phyloP scores from a whole-genome alignment of 2,329 filamentous ascomycete species.

The Graphilbum ipis-grandicollis region DNA sequence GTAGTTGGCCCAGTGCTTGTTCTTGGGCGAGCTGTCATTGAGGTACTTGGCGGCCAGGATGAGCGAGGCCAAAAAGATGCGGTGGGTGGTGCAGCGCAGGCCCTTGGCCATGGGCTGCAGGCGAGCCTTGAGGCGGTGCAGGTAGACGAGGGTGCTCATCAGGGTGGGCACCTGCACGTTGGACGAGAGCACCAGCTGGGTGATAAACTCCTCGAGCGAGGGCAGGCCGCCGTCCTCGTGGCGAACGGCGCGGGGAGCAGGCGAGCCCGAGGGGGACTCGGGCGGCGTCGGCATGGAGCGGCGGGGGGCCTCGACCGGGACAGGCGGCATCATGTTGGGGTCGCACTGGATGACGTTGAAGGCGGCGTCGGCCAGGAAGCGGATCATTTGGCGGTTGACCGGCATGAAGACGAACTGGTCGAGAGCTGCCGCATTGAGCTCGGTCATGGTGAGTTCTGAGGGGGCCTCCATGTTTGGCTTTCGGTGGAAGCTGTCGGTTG shows the following conservation, averaged over 20 bases:
- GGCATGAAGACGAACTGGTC: slow-evolving; percentile 67
- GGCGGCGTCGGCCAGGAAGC: slow-evolving; percentile 58
- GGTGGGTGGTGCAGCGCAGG: slow-evolving; percentile 88
- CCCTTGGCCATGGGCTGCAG: slow-evolving; percentile 91
- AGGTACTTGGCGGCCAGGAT: slow-evolving; percentile 90
- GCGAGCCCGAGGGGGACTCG: slow-evolving; percentile 18
- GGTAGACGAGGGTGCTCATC: slow-evolving; percentile 93
- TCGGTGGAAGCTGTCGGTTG: not conserved
- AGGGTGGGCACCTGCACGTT: slow-evolving; percentile 95
- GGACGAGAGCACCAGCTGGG: slow-evolving; percentile 73
- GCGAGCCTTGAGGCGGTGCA: slow-evolving; percentile 64
- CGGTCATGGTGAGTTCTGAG: slow-evolving; percentile 28
- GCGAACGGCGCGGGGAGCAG: slow-evolving; percentile 24
- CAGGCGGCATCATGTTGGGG: slow-evolving; percentile 32
- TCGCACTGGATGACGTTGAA: slow-evolving; percentile 70
- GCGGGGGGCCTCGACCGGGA: slow-evolving; percentile 13
- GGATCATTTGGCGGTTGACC: slow-evolving; percentile 61
- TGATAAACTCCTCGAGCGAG: slow-evolving; percentile 79
- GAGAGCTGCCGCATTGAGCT: slow-evolving; percentile 57
- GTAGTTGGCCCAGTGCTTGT: slow-evolving; percentile 99
- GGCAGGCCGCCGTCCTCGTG: slow-evolving; percentile 45
- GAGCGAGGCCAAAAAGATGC: slow-evolving; percentile 83
- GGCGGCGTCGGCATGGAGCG: slow-evolving; percentile 27
- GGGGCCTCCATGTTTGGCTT: slow-evolving; percentile 22
- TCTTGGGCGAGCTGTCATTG: slow-evolving; percentile 97